Base-by-base conservation (phyloP, 2,329 filamentous ascomycete species). In the Colletotrichum falcatum region DNA sequence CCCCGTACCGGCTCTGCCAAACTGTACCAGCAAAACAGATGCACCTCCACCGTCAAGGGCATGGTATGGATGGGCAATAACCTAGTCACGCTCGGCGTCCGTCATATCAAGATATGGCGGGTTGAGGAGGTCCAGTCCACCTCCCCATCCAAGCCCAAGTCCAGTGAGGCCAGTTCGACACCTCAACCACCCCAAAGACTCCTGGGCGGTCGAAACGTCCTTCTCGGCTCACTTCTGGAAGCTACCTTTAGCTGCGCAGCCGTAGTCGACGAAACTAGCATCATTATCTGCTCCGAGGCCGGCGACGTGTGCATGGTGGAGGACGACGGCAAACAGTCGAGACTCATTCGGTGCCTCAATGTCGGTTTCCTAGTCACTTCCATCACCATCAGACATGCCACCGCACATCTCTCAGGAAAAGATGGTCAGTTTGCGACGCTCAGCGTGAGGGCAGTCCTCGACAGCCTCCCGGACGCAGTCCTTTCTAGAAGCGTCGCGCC, bases 21-120 rank as follows among this genome's bases (percentile, higher is more conserved):
- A 75, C 84, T 98, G 42, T 88, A 95, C 86, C 78, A 97, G 88
- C 85, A 98, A 76, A 90, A 98, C 81, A 94, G 96, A 79, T 98
- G 96, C 81, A 98, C 95, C 8, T 94, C 93, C 23, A 90, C 90
- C 72, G 89, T 98, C 75, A 91, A 91, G 73, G 91, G 92, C 63
- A 97, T 99, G 89, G 87, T 92, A 49, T 99, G 96, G 95, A 89
- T 98, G 81, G 95, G 95, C 14, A 92, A 87, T 74, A 92, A 83
- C 74, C 86, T 99, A 62, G 85, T 99, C 69, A 98, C 95, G 72
- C 89, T 96, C 30, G 96, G 96, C 18, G 92, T 96, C 61, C 90
- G 96, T 33, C 95, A 98, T 81, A 90, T 98, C 79, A 98, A 98
- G 81, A 88, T 97, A 61, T 99, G 96, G 96, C 91, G 91, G 74